Base-by-base conservation (phyloP, 306 rosid species). In the barrel medic (Medicago truncatula) region DNA sequence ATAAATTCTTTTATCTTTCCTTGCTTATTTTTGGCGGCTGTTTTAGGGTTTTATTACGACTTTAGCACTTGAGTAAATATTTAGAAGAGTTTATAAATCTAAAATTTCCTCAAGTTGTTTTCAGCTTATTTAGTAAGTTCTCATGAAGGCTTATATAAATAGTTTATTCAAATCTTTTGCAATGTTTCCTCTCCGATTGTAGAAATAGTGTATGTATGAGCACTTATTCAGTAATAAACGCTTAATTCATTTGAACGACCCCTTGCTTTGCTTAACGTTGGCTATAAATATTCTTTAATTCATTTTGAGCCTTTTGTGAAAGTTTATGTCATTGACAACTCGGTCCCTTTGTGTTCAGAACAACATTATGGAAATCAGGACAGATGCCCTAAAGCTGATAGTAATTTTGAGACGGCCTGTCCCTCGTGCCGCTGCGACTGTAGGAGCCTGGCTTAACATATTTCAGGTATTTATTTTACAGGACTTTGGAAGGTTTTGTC, bases 391-490 rank as follows among this genome's bases (percentile, higher is more conserved):
- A 78, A 95, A 95, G 82, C 97, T 95, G 74, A 91, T 95, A 62
- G 91, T 78, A 73, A 90, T 95, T 83, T 87, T 88, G 79, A 90
- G 86, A 78, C 85, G 97, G 61, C 99, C 99, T 50, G 85, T 83
- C 73, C 97, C 99, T 43, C 97, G 97, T 64, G 89, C 91, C 3
- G 89, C 97, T 23, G 85, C 85, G 1, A 86, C 97, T 1, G 88
- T 95, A 70, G 99, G 99, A 84, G 99, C 99, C 44, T 95, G 99
- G 99, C 87, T 90, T 28, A 92, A 92, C 85, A 95, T 95, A 76
- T 92, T 95, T 88, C 96, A 95, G 97, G 99, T 95, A 67, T 77
- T 64, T 69, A 73, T 16, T 62, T 53, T 25, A 8, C 13, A 1
- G 58, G 20, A 38, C 73, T 61, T 59, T 7, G 40, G 77, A 56